Evolutionary conservation across 768 basidiomycete species (phyloP), one percentile per base, ranked within the genome.

Genomic region (Steccherinum ochraceum): DNA sequence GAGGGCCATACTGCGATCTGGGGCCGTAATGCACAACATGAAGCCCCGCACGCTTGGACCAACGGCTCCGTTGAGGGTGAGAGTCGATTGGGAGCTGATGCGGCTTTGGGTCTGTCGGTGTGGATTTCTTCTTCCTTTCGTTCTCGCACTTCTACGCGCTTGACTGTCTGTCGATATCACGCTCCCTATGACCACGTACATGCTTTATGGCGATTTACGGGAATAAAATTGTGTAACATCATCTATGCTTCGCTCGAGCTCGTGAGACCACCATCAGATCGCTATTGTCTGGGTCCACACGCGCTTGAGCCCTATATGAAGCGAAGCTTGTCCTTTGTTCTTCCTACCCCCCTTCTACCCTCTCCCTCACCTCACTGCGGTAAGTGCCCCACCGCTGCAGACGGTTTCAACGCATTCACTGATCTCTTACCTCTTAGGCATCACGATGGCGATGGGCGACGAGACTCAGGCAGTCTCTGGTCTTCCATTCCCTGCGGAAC

Each of bases 11-110:
- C 21, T 50, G 44, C 40, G 30, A 26, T 41, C 30, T 49, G 41
- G 49, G 56, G 69, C 56, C 78, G 79, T 74, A 83, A 85, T 86
- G 89, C 91, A 92, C 67, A 82, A 87, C 81, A 92, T 76, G 83
- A 86, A 91, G 91, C 86, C 87, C 85, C 91, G 92, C 91, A 93
- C 91, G 91, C 91, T 93, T 93, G 76, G 77, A 93, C 91, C 91
- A 93, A 93, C 86, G 82, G 80, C 79, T 80, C 74, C 71, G 52
- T 57, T 53, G 59, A 62, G 64, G 69, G 75, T 67, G 74, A 78
- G 74, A 79, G 80, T 74, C 83, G 89, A 90, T 88, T 89, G 88
- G 89, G 89, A 90, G 88, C 88, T 89, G 86, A 84, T 78, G 66
- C 70, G 69, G 66, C 61, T 67, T 56, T 58, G 59, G 42, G 46